Base-by-base conservation (phyloP, 257 asterid species). In the Solanum pinnatisectum region DNA sequence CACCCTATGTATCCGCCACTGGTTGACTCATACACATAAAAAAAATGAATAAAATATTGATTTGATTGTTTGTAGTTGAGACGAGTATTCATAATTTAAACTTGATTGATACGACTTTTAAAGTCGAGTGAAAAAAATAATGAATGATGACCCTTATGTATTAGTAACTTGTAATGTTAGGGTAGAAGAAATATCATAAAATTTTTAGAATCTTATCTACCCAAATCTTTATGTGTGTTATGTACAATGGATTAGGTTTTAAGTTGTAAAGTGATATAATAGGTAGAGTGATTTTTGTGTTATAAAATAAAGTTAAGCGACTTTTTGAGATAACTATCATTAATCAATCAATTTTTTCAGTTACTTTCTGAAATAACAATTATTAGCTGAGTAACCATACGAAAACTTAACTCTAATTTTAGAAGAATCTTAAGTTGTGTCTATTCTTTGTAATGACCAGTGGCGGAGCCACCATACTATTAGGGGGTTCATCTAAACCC, bases 271-370 rank as follows among this genome's bases (percentile, higher is more conserved):
- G 25, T 59, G 67, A 59, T 59, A 20, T 20, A 0, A 59, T 20
- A 59, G 25, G 11, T 20, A 3, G 25, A 20, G 25, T 59, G 2
- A 20, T 59, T 59, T 20, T 59, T 59, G 25, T 59, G 67, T 59
- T 7, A 7, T 59, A 20, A 56, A 20, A 56, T 56, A 0, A 59
- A 22, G 25, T 56, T 20, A 7, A 20, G 4, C 8, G 1, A 20
- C 0, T 56, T 7, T 56, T 20, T 56, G 8, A 20, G 67, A 59
- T 8, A 3, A 7, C 16, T 6, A 49, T 49, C 0, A 15, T 49
- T 0, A 49, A 0, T 49, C 0, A 22, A 16, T 0, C 1, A 0
- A 49, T 15, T 5, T 46, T 46, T 14, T 46, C 7, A 4, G 14
- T 46, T 46, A 46, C 3, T 46, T 46, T 46, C 1, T 14, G 18